Evolutionary conservation across 2,329 filamentous ascomycete genomes (phyloP).

Genomic region (Thelonectria rubi): DNA sequence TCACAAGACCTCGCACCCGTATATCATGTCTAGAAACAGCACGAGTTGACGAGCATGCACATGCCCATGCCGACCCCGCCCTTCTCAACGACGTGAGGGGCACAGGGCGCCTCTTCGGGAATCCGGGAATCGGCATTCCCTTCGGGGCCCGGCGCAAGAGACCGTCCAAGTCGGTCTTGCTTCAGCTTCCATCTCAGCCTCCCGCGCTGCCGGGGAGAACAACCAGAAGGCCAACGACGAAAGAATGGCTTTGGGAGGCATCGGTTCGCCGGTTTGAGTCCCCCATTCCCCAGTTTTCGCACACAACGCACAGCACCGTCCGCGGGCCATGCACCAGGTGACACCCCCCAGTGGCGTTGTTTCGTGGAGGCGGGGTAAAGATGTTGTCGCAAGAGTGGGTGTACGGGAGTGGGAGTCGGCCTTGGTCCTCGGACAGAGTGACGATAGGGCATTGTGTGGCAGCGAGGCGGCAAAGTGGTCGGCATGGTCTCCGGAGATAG

Average conservation of each 20-base stretch:
- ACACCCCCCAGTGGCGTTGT: constrained; percentile 5
- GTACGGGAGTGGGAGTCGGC: constrained; percentile 5
- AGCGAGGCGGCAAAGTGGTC: constrained; percentile 28
- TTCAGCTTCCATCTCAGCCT: constrained; percentile 8
- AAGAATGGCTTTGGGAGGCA: constrained; percentile 1
- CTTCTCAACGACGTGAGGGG: constrained; percentile 5
- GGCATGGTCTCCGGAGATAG: constrained; percentile 33
- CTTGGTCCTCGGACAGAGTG: constrained; percentile 13
- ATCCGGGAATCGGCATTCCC: constrained; percentile 27
- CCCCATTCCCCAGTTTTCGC: constrained; percentile 21
- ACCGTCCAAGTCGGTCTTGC: neutral
- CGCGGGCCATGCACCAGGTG: constrained; percentile 12
- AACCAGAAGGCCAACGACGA: constrained; percentile 1
- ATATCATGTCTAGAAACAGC: constrained; percentile 18
- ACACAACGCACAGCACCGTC: constrained; percentile 11
- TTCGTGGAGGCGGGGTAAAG: constrained; percentile 21
- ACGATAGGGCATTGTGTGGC: constrained; percentile 23
- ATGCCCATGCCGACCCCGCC: constrained; percentile 18
- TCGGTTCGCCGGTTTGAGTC: constrained; percentile 8
- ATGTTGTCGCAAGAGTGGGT: constrained; percentile 16
- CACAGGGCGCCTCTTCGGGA: constrained; percentile 15
- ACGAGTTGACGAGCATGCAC: constrained; percentile 1
- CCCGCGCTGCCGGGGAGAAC: constrained; percentile 5
- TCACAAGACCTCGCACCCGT: neutral
- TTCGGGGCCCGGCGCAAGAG: neutral